phyloP scores from a whole-genome alignment of 306 rosid species.

The Rosa lucieae region DNA sequence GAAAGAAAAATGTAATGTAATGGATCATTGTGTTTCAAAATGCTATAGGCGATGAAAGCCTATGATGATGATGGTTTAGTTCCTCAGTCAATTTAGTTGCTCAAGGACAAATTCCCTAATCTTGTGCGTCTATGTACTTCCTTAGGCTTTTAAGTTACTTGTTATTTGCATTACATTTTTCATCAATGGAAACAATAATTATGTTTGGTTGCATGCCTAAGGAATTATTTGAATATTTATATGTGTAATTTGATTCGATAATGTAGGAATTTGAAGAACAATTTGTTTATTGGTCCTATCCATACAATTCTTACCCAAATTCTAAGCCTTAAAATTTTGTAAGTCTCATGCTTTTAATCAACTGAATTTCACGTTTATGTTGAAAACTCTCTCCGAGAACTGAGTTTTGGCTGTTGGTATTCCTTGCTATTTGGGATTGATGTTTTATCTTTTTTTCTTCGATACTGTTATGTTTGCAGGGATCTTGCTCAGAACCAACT shows the following conservation, averaged over 20 bases:
- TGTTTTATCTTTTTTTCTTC: not conserved
- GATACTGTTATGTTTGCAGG: slow-evolving; percentile 28
- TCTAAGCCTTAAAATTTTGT: slow-evolving; percentile 85
- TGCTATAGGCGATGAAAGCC: too few relatives aligned
- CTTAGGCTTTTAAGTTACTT: too few relatives aligned
- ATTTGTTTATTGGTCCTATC: slow-evolving; percentile 79
- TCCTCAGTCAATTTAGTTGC: too few relatives aligned
- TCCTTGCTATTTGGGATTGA: not conserved
- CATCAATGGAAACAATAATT: too few relatives aligned
- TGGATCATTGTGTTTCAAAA: too few relatives aligned
- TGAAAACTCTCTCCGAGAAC: not conserved
- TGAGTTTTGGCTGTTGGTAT: not conserved
- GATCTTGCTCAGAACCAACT: slow-evolving; percentile 85
- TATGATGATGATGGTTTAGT: too few relatives aligned
- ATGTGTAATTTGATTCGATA: not conserved
- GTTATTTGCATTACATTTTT: too few relatives aligned
- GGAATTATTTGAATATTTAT: too few relatives aligned
- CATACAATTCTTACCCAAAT: slow-evolving; percentile 82
- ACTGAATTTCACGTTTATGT: not conserved
- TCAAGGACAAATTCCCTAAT: too few relatives aligned
- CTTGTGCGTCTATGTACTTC: too few relatives aligned
- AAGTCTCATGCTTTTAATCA: slow-evolving; percentile 10
- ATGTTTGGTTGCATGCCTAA: not conserved
- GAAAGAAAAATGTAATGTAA: too few relatives aligned
- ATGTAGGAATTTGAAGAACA: slow-evolving; percentile 69